Base-by-base conservation (phyloP, 164 flowering plant species). In the Hamamelis virginiana region DNA sequence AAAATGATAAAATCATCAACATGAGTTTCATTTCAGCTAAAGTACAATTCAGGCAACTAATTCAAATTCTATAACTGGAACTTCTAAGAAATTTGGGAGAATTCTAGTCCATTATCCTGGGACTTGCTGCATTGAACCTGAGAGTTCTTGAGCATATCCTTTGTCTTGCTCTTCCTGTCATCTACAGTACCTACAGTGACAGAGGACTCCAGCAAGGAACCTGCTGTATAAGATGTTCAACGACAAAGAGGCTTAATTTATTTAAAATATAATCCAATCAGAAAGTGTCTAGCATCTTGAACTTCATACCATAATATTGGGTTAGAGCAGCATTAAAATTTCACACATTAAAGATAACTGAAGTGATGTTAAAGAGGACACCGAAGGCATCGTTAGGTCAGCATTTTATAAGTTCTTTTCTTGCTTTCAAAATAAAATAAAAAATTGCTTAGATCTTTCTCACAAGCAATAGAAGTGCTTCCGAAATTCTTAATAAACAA, bases 171-270 rank as follows among this genome's bases (percentile, higher is more conserved):
- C 59, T 51, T 50, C 23, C 44, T 47, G 47, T 59, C 64, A 62
- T 62, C 75, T 47, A 71, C 47, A n/a, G 56, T 74, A 67, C 74
- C 65, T 50, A 69, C 25, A 47, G 72, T 66, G 65, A 72, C 62
- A 57, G 66, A 69, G 61, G 62, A 62, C 18, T 71, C 79, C 26
- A 53, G 41, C 43, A 61, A 64, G 26, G 65, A 48, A 74, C 72
- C 76, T 79, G 74, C 28, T 0, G 5, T 6, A 5, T 3, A 1
- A 21, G 8, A 23, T 3, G 9, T 44, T 41, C 25, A 11, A 51
- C 50, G 27, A 44, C 33, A 38, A 53, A 53, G 16, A 51, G 41
- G 41, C 41, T 33, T 33, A 33, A 33, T 33, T 33, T 33, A 2
- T 33, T 33, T 33, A 33, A 33, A 33, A 2, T 33, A 33, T 33